Conservation (phyloP, 2,329 filamentous ascomycete species). For the Colletotrichum neosansevieriae region DNA sequence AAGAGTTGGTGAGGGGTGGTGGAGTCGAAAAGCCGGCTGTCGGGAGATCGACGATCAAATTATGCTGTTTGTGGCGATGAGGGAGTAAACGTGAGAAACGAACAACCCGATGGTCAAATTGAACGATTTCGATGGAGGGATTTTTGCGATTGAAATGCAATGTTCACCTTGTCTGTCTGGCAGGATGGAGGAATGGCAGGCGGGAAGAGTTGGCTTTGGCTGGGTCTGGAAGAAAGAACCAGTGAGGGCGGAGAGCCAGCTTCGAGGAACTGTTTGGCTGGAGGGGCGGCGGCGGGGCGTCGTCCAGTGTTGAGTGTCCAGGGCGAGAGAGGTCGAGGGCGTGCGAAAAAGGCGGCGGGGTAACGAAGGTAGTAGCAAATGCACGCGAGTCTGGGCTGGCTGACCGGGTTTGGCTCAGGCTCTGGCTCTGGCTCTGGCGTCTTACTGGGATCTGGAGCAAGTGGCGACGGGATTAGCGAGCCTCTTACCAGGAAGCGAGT, state of each 20-base stretch:
- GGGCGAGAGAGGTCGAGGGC: slow-evolving; percentile 14
- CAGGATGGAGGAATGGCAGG: slow-evolving; percentile 14
- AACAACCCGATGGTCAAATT: slow-evolving; percentile 22
- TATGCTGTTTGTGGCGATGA: neutral
- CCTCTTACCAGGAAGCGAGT: slow-evolving; percentile 25
- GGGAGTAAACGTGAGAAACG: neutral
- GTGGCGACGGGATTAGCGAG: slow-evolving; percentile 38
- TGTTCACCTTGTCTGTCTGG: slow-evolving; percentile 10
- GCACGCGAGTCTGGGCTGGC: slow-evolving; percentile 24
- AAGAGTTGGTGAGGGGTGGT: slow-evolving; percentile 25
- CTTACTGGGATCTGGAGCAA: slow-evolving; percentile 34
- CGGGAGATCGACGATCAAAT: slow-evolving; percentile 25
- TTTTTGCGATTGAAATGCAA: slow-evolving; percentile 13
- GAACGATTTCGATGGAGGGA: slow-evolving; percentile 5
- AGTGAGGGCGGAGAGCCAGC: slow-evolving; percentile 32
- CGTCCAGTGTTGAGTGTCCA: slow-evolving; percentile 1
- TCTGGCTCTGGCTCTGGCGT: slow-evolving; percentile 17
- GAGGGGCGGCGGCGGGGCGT: slow-evolving; percentile 36
- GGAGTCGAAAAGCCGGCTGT: slow-evolving; percentile 16
- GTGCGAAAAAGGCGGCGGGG: slow-evolving; percentile 31
- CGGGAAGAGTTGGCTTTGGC: slow-evolving; percentile 19
- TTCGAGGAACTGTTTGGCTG: slow-evolving; percentile 40
- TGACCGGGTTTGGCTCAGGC: slow-evolving; percentile 12
- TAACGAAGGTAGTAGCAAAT: slow-evolving; percentile 31
- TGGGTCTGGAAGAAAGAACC: slow-evolving; percentile 36